These are phyloP conservation scores for Evansstolkia leycettana DNA, from an alignment of 495 filamentous ascomycete species.

Conservation along the genomic window DNA sequence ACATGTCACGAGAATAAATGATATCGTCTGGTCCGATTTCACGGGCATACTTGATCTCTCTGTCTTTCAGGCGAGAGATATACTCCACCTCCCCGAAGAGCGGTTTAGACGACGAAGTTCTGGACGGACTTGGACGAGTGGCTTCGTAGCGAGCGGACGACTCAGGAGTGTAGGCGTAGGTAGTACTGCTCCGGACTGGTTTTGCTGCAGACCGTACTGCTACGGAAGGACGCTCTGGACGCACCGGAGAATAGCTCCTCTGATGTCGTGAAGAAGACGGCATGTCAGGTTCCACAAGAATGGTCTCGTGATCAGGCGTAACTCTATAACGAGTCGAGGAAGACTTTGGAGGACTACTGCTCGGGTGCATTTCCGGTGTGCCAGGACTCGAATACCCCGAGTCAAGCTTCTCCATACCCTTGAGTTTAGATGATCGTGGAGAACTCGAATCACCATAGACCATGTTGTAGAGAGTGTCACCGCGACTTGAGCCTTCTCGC, in stretches of 20 bases:
- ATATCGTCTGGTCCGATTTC: conserved; percentile 9
- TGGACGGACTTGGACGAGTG: too few species aligned
- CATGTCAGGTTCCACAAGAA: conserved; percentile 22
- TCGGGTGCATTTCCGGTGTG: conserved; percentile 23
- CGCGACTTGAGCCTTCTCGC: conserved; percentile 13
- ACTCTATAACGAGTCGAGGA: conserved; percentile 23
- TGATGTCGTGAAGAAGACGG: conserved; percentile 9
- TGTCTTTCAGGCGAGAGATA: conserved; percentile 2
- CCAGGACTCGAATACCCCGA: conserved; percentile 35
- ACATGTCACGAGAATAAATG: conserved; percentile 2
- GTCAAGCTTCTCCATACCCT: conserved; percentile 23
- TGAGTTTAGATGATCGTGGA: conserved; percentile 21
- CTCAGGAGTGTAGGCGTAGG: conserved; percentile 10
- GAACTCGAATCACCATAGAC: conserved; percentile 10
- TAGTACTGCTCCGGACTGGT: conserved; percentile 7
- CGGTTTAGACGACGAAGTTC: conserved; percentile 1
- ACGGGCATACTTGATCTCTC: conserved; percentile 10
- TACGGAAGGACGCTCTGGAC: conserved; percentile 4
- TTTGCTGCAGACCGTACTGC: conserved; percentile 1
- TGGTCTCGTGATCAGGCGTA: conserved; percentile 12
- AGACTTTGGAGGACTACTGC: conserved; percentile 17
- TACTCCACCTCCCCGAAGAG: conserved; percentile 11
- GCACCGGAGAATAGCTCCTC: conserved; percentile 9
- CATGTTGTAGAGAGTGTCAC: conserved; percentile 14
- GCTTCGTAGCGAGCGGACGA: not conserved